phyloP scores from a whole-genome alignment of 1,284 basidiomycete species.

The Wallemia mellicola region DNA sequence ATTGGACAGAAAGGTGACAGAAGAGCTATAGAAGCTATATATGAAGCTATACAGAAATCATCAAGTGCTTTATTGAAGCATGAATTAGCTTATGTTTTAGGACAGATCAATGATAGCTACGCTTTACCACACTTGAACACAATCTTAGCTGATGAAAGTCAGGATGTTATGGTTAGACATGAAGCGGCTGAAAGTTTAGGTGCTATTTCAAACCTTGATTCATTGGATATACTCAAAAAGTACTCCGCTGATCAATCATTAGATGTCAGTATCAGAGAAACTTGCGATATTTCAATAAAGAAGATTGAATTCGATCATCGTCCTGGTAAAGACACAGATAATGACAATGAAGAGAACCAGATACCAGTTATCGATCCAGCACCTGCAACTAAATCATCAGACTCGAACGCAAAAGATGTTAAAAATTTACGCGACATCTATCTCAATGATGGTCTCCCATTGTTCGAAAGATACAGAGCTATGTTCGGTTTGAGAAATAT shows the following conservation, averaged over 20 bases:
- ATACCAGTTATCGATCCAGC: slow-evolving; percentile 80
- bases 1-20: slow-evolving; percentile 34
- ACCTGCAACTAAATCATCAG: slow-evolving; percentile 22
- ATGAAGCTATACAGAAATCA: slow-evolving; percentile 21
- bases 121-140: slow-evolving; percentile 53
- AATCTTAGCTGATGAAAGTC: slow-evolving; percentile 34
- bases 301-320: slow-evolving; percentile 73
- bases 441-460: slow-evolving; percentile 33
- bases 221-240: slow-evolving; percentile 38
- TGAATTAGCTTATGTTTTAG: slow-evolving; percentile 87
- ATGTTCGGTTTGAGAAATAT: slow-evolving; percentile 94
- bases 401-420: slow-evolving; percentile 19
- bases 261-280: slow-evolving; percentile 65
- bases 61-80: slow-evolving; percentile 79
- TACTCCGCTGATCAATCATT: slow-evolving; percentile 31
- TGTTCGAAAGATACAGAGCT: slow-evolving; percentile 86
- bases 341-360: slow-evolving; percentile 10
- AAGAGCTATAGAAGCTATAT: slow-evolving; percentile 48
- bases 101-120: slow-evolving; percentile 45
- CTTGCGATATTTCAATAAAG: slow-evolving; percentile 83
- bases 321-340: not conserved
- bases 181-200: slow-evolving; percentile 98
- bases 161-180: slow-evolving; percentile 94
- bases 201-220: slow-evolving; percentile 43
- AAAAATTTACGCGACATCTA: slow-evolving; percentile 31